phyloP scores from a whole-genome alignment of 352 stramenopile genomes.

The Phytophthora pistaciae region DNA sequence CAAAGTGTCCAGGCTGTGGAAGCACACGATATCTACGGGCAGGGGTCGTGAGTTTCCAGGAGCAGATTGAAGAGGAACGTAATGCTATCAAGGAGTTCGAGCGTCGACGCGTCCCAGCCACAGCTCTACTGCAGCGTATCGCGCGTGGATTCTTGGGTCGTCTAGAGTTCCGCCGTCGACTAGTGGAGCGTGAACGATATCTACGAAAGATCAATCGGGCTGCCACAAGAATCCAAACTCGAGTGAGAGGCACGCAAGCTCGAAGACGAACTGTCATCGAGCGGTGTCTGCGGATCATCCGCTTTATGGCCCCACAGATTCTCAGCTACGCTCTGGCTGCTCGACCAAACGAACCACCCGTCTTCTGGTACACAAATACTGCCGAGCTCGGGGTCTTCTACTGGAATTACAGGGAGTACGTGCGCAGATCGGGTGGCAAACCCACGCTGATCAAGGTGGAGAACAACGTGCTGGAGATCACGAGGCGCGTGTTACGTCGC shows the following conservation, averaged over 20 bases:
- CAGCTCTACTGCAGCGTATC: constrained; percentile 67
- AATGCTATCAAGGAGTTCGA: constrained; percentile 75
- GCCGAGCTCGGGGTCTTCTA: constrained; percentile 69
- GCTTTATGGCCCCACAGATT: constrained; percentile 61
- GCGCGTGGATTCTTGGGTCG: constrained; percentile 70
- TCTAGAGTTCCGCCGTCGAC: constrained; percentile 54
- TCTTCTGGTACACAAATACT: constrained; percentile 86
- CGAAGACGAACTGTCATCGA: constrained; percentile 65
- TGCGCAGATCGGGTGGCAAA: constrained; percentile 63
- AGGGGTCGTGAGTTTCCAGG: constrained; percentile 79
- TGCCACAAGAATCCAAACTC: constrained; percentile 67
- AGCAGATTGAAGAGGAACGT: constrained; percentile 76
- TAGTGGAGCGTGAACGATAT: constrained; percentile 59
- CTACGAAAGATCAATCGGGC: constrained; percentile 59
- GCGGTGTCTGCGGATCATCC: constrained; percentile 71
- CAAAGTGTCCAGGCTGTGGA: constrained; percentile 67
- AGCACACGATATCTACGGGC: constrained; percentile 76
- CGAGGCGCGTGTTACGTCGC: constrained; percentile 63
- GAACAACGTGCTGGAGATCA: constrained; percentile 78
- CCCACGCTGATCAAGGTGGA: constrained; percentile 79
- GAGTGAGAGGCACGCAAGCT: constrained; percentile 70
- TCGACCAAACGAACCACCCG: constrained; percentile 44
- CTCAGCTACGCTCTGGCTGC: constrained; percentile 47
- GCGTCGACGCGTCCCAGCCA: constrained; percentile 56
- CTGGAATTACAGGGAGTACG: constrained; percentile 85